Conservation (phyloP, 345 rosid species). For the Salix udensis region DNA sequence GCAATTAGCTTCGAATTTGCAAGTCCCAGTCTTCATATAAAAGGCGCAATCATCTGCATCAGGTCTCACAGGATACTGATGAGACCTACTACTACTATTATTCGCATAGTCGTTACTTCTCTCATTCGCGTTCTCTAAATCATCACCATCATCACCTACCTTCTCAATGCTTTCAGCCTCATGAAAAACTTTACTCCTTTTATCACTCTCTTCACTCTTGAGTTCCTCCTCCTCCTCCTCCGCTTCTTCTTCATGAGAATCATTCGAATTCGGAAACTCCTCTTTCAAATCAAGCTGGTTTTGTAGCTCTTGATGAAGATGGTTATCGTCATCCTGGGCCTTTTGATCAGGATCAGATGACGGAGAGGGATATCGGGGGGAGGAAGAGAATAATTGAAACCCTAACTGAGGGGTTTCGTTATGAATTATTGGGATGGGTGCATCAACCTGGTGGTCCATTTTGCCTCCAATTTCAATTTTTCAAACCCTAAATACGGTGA, state of each 20-base stretch:
- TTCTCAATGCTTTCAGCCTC: neutral
- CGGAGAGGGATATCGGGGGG: neutral
- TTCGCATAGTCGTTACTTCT: neutral
- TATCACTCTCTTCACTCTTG: conserved; percentile 10
- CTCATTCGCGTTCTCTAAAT: neutral
- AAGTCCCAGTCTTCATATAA: conserved; percentile 72
- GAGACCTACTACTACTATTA: neutral
- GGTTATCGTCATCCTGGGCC: neutral
- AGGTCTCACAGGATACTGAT: conserved; percentile 63
- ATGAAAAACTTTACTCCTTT: neutral
- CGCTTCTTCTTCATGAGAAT: neutral
- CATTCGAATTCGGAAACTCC: neutral
- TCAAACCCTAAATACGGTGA: conserved; percentile 16
- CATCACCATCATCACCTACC: neutral
- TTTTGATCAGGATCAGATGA: conserved; percentile 4
- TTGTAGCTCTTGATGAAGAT: conserved; percentile 9
- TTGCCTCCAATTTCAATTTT: conserved; percentile 17
- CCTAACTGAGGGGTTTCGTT: neutral
- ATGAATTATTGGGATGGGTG: neutral
- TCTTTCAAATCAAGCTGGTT: conserved; percentile 2
- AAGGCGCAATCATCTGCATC: conserved; percentile 80
- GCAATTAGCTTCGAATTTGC: conserved; percentile 83
- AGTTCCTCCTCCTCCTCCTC: conserved; percentile 9
- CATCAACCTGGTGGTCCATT: conserved; percentile 8
- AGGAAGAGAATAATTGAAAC: neutral